Evolutionary conservation across 495 filamentous ascomycete species (phyloP).

Genomic region (Talaromyces stipitatus): DNA sequence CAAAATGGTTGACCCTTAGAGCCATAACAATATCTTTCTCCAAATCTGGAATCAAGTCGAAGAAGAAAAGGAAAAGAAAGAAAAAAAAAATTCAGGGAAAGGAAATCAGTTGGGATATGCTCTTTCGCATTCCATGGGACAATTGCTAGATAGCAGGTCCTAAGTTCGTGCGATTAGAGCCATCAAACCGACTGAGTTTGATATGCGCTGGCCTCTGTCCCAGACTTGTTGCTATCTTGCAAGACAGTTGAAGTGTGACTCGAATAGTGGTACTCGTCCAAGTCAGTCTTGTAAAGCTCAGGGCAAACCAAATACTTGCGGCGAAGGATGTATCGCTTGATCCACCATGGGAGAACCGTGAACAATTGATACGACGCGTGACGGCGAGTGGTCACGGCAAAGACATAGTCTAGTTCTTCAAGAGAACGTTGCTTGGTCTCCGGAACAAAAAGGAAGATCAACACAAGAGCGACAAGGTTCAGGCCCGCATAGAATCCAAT

Average conservation of each 20-base stretch:
- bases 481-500: slow-evolving; percentile 56
- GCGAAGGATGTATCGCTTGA: slow-evolving; percentile 41
- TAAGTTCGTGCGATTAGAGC: no score
- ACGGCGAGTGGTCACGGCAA: slow-evolving; percentile 40
- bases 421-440: slow-evolving; percentile 56
- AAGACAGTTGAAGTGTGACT: background rate
- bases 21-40: no score
- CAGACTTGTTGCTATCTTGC: background rate
- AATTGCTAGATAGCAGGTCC: background rate
- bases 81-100: background rate
- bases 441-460: slow-evolving; percentile 60
- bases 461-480: slow-evolving; percentile 52
- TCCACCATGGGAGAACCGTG: slow-evolving; percentile 44
- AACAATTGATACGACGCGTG: slow-evolving; percentile 43
- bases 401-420: slow-evolving; percentile 55
- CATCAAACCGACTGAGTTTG: background rate
- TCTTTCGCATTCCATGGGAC: background rate
- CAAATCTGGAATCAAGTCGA: background rate
- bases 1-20: background rate
- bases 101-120: background rate
- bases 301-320: slow-evolving; percentile 28
- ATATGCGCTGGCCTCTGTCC: background rate
- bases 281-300: slow-evolving; percentile 34
- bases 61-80: no score
- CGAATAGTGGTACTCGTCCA: background rate